Evolutionary conservation across 2,329 filamentous ascomycete genomes (phyloP).

Genomic region (Colletotrichum australisinense): DNA sequence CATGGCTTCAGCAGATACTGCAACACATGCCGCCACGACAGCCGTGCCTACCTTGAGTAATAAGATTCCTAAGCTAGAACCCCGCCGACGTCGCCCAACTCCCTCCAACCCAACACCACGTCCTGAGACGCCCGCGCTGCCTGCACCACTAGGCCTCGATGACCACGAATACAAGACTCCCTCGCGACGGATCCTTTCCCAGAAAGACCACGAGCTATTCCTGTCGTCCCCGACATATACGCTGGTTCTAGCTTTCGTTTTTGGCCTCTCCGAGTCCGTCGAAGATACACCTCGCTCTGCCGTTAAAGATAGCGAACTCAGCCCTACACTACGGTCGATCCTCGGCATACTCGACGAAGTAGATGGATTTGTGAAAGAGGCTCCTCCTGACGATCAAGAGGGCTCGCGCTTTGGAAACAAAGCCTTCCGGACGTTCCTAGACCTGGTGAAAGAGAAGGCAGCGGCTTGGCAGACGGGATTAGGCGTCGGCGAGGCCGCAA

Average conservation of each 20-base stretch:
- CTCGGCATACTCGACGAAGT: constrained; percentile 77
- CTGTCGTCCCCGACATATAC: constrained; percentile 79
- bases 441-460: constrained; percentile 69
- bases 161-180: constrained; percentile 74
- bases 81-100: constrained; percentile 66
- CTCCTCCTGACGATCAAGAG: constrained; percentile 86
- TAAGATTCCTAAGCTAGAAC: constrained; percentile 74
- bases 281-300: constrained; percentile 75
- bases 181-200: constrained; percentile 83
- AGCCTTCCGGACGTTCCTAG: constrained; percentile 85
- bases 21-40: neutral
- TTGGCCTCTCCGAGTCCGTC: constrained; percentile 86
- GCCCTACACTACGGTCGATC: constrained; percentile 71
- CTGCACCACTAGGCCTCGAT: constrained; percentile 72
- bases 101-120: constrained; percentile 70
- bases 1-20: constrained; percentile 21
- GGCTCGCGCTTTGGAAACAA: constrained; percentile 96
- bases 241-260: constrained; percentile 86
- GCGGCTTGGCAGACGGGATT: constrained; percentile 73
- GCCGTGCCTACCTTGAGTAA: constrained; percentile 5
- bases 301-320: constrained; percentile 65
- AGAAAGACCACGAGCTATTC: constrained; percentile 84
- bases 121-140: constrained; percentile 80
- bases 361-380: constrained; percentile 72
- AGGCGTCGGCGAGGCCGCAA: constrained; percentile 64